phyloP scores from a whole-genome alignment of 805 yeast species.

The Cyberlindnera samutprakarnensis region DNA sequence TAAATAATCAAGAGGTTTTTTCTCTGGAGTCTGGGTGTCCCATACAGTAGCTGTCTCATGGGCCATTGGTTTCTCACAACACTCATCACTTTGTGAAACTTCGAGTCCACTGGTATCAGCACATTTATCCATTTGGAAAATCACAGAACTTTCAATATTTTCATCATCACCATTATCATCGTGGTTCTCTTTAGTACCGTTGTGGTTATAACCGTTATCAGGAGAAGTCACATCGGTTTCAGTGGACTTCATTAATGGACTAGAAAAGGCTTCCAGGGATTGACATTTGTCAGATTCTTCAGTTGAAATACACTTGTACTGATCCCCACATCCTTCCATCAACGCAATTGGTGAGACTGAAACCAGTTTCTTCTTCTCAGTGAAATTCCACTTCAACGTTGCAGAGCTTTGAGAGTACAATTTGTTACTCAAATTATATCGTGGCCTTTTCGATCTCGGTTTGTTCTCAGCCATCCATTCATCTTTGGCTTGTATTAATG shows the following conservation, averaged over 20 bases:
- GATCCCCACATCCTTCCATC: conserved; percentile 1
- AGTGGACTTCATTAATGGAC: conserved; percentile 14
- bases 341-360: neutral
- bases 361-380: conserved; percentile 1
- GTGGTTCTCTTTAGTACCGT: neutral
- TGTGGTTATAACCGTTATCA: neutral
- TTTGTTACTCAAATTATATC: conserved; percentile 26
- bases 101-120: conserved; percentile 2
- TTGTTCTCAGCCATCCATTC: conserved; percentile 27
- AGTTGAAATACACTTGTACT: neutral
- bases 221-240: conserved; percentile 19
- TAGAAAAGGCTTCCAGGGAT: conserved; percentile 10
- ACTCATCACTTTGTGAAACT: neutral
- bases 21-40: neutral
- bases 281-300: neutral
- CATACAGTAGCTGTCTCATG: neutral
- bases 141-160: neutral
- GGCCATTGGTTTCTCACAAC: neutral
- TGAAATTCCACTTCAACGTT: conserved; percentile 20
- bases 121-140: conserved; percentile 1
- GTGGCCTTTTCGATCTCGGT: conserved; percentile 28
- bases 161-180: neutral
- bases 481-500: conserved; percentile 34
- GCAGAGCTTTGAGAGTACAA: conserved; percentile 22
- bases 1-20: conserved; percentile 25